Conservation (phyloP, 2,329 filamentous ascomycete genomes). For the Pseudogymnoascus sp. region DNA sequence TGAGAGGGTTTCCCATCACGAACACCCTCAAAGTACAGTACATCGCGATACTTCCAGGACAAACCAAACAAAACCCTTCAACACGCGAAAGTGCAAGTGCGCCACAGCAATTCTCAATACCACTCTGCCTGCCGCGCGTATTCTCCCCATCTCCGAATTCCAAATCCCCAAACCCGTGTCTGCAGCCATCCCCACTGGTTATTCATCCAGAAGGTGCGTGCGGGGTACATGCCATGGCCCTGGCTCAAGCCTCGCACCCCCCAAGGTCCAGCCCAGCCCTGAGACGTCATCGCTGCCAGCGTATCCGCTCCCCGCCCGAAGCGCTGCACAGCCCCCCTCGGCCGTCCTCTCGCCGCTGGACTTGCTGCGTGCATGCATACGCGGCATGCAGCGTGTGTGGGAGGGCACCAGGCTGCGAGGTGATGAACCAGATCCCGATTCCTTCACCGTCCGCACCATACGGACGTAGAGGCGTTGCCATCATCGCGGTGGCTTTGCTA, state of each 20-base stretch:
- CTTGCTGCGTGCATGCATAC: neutral
- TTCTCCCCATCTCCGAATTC: neutral
- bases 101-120: neutral
- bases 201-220: neutral
- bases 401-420: neutral
- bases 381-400: neutral
- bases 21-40: slow-evolving; percentile 6
- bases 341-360: neutral
- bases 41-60: neutral
- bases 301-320: neutral
- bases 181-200: neutral
- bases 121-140: neutral
- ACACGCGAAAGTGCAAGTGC: neutral
- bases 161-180: neutral
- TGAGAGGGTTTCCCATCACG: too few relatives aligned
- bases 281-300: neutral
- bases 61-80: neutral
- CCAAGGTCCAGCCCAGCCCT: neutral
- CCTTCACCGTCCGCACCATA: neutral
- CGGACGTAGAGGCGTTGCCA: neutral
- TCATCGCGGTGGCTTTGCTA: neutral
- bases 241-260: neutral
- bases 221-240: neutral
- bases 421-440: neutral
- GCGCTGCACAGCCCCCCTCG: neutral